Percentiles rank a stretch among this genome's conserved stretches.
phyloP scores from a whole-genome alignment of 108 stramenopile species.

The Nitzschia inconspicua region DNA sequence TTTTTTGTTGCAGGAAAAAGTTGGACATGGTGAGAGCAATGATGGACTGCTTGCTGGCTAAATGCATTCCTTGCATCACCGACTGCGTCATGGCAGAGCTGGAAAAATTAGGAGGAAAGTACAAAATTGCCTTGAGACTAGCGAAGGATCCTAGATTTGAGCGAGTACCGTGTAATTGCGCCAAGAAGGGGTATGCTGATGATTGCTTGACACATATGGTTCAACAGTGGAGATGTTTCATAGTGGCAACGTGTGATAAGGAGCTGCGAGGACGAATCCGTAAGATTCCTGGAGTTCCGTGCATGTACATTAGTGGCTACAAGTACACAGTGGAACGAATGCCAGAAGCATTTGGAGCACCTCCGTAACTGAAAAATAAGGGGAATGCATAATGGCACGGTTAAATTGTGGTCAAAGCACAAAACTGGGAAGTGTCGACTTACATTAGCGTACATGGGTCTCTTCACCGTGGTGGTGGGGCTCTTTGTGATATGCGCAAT shows the following conservation, averaged over 20 bases:
- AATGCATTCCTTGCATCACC: conserved; percentile 96
- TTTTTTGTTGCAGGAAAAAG: conserved; percentile 76
- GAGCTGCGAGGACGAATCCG: conserved; percentile 93
- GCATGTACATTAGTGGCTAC: conserved; percentile 97
- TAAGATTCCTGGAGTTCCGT: conserved; percentile 98
- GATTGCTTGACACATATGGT: conserved; percentile 80
- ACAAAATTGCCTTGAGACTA: conserved; percentile 93
- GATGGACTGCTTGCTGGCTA: conserved; percentile 99
- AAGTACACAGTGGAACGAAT: conserved; percentile 97
- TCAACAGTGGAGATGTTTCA: conserved; percentile 94
- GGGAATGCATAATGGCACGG: neutral
- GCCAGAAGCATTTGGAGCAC: conserved; percentile 96
- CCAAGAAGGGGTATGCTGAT: conserved; percentile 95
- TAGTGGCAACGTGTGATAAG: conserved; percentile 99
- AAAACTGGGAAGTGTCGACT: neutral
- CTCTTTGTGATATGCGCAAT: too few species aligned
- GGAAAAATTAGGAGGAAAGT: conserved; percentile 97
- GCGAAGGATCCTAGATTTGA: conserved; percentile 97
- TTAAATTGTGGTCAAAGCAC: neutral
- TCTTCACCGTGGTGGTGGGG: too few species aligned
- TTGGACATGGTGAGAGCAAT: conserved; percentile 97
- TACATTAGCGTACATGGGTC: too few species aligned
- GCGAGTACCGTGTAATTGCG: conserved; percentile 87
- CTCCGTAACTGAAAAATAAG: conserved; percentile 33
- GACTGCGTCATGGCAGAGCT: conserved; percentile 99